A percentile compares a stretch with the other conserved stretches of the same genome.
Evolutionary conservation across 768 basidiomycete genomes (phyloP).

Genomic region (Leccinum aurantiacum): DNA sequence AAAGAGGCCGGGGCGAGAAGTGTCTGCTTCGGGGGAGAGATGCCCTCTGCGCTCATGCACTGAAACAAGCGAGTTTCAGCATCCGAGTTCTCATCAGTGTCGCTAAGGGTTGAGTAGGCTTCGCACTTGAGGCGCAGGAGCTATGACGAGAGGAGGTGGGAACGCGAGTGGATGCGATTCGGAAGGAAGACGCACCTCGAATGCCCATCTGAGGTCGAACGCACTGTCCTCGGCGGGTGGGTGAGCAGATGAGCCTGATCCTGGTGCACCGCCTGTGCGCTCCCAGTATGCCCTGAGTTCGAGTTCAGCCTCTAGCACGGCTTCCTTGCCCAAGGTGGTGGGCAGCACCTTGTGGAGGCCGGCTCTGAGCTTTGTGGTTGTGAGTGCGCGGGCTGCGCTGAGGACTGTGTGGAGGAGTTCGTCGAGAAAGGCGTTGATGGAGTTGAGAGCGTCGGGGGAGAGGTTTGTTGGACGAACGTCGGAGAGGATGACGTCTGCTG

Average conservation of each 20-base stretch:
- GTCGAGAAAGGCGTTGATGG: conserved; percentile 81
- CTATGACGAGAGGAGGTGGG: conserved; percentile 37
- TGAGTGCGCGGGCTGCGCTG: conserved; percentile 61
- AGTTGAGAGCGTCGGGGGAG: conserved; percentile 70
- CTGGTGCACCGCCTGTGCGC: conserved; percentile 47
- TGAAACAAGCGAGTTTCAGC: conserved; percentile 64
- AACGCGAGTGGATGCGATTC: background rate
- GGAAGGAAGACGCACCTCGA: conserved; percentile 51
- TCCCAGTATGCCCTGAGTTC: conserved; percentile 91
- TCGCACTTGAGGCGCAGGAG: conserved; percentile 84
- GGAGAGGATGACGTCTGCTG: conserved; percentile 89
- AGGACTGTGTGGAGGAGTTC: conserved; percentile 79
- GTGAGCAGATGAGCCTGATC: conserved; percentile 24
- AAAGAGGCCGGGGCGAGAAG: conserved; percentile 80
- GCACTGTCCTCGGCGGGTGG: conserved; percentile 49
- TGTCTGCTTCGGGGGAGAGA: conserved; percentile 49
- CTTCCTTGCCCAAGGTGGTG: conserved; percentile 85
- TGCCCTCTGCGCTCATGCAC: conserved; percentile 53
- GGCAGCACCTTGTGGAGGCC: conserved; percentile 73
- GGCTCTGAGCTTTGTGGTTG: conserved; percentile 71
- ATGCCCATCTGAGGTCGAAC: conserved; percentile 73
- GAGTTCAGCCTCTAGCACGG: conserved; percentile 88
- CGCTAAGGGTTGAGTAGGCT: conserved; percentile 83
- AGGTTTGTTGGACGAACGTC: conserved; percentile 92
- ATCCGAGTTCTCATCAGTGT: conserved; percentile 71